Evolutionary conservation across 306 rosid species (phyloP), one percentile per base, ranked within the genome.

Genomic region (Castanopsis chinensis): DNA sequence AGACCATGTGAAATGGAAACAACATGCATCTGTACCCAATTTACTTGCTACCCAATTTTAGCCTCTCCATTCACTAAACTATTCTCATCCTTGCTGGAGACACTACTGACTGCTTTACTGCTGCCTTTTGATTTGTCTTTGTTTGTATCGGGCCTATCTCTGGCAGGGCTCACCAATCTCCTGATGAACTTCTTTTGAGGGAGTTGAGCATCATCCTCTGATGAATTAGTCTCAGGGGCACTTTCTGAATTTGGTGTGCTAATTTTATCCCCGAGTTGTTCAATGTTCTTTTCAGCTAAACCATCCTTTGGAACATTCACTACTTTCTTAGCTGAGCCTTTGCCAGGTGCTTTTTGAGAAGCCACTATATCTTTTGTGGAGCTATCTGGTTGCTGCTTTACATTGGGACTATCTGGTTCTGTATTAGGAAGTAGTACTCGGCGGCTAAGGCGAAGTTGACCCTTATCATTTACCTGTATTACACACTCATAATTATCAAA

Each of bases 381-480:
- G 75, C 84, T 78, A 54, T 75, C 85, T 9, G 87, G 65, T 53
- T 84, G 75, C 78, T 83, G 90, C 80, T 79, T 79, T 76, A 12
- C 85, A 84, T 77, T 80, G 23, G 86, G 82, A 45, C 81, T 81
- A 35, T 84, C 90, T 69, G 81, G 70, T 85, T 84, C 87, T n/a
- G 90, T 43, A 64, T 84, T 92, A 10, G 97, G 98, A 89, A 91
- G 96, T 88, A 95, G 51, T 37, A 92, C 97, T 73, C 91, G 86
- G 77, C 78, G 92, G 82, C 99, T 95, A 79, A 95, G 94, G 85
- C 99, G 99, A 85, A 95, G 91, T 74, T 95, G 99, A 28, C 99
- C 98, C 82, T 90, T 92, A 33, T 89, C 97, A 87, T 95, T 95
- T 84, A 85, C 87, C 99, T 95, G 90, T 75, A 86, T 78, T 19